Evolutionary conservation across 306 rosid species (phyloP).

Genomic region (barrel medic (Medicago truncatula)): MtrunA17r5.0-ANR NC_053048.1:39000001-39000500

Average conservation of each 20-base stretch:
- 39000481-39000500: slow-evolving; percentile 14
- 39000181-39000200: slow-evolving; percentile 15
- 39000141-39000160: slow-evolving; percentile 30
- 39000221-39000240: slow-evolving; percentile 18
- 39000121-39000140: slow-evolving; percentile 26
- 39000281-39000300: background rate
- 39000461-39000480: slow-evolving; percentile 67
- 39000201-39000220: slow-evolving; percentile 13
- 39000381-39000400: slow-evolving; percentile 86
- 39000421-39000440: slow-evolving; percentile 76
- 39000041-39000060: background rate
- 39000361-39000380: slow-evolving; percentile 61
- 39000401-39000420: slow-evolving; percentile 80
- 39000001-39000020: slow-evolving; percentile 18
- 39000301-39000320: background rate
- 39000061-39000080: slow-evolving; percentile 1
- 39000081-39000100: slow-evolving; percentile 1
- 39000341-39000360: slow-evolving; percentile 24
- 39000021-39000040: slow-evolving; percentile 8
- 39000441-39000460: slow-evolving; percentile 90
- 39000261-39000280: slow-evolving; percentile 1
- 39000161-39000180: background rate
- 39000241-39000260: background rate
- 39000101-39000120: slow-evolving; percentile 2
- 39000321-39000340: slow-evolving; percentile 8